Evolutionary conservation across 73 alveolate genomes (phyloP), one percentile per base, ranked within the genome.

Genomic region (Tetrahymena elliotti): DNA sequence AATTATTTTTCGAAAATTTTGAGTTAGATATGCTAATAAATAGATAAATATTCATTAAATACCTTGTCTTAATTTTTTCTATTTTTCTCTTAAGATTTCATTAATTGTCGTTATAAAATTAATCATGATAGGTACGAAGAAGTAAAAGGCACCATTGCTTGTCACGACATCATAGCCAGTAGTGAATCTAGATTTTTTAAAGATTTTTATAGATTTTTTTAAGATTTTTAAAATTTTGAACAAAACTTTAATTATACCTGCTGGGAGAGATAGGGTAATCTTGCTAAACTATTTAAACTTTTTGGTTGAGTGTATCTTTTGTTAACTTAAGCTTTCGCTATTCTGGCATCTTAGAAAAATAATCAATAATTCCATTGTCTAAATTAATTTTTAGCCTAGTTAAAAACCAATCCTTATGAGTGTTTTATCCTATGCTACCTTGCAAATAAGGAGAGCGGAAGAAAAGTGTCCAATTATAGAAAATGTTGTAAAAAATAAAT

Each of bases 31-130:
- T 40, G 20, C 15, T 40, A 68, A 8, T 68, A 68, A 27, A 24
- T 31, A 27, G 12, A 18, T n/a, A 68, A 27, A 24, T 24, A 22
- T 18, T 47, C 6, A 16, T 1, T 18, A 68, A 22, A 13, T 68
- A 68, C 99, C 99, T 92, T 97, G 95, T 95, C 99, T 92, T 7
- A 97, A 94, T 47, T 94, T 97, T 41, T 93, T 93, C 27, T 98
- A 98, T 93, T 98, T 98, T 96, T 98, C 99, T 92, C 96, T 83
- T 4, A 96, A 93, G 33, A 98, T 83, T 53, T 98, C 99, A 36
- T 96, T 97, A 33, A 98, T 93, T 37, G 97, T 33, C 10, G 95
- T 93, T 10, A 97, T 96, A 84, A 98, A 98, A 15, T 94, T 84
- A 10, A 97, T 94, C 93, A 98, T 38, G 16, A 97, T 97, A 13